Base-by-base conservation (phyloP, 805 yeast genomes). In the Priceomyces medius region DNA sequence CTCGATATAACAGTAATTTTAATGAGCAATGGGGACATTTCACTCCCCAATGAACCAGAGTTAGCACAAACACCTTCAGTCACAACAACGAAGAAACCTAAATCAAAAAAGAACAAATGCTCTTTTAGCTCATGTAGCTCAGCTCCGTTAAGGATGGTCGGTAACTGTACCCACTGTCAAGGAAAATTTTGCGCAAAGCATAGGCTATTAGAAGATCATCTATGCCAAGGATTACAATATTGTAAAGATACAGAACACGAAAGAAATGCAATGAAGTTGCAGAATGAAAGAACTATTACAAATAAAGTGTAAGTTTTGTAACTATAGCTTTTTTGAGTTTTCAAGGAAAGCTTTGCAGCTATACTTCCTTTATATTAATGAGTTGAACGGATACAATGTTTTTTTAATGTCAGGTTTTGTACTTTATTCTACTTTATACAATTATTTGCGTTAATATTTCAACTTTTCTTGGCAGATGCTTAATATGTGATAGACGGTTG, bases 121-220 rank as follows among this genome's bases (percentile, higher is more conserved):
- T 66, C 81, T 17, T 80, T 79, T 60, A 63, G 62, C 23, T 55
- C 68, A 20, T 88, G 96, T 64, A 69, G 75, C 16, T 73, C 83
- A n/a, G 68, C 78, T 9, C 87, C 90, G 0, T 65, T 77, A 37
- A 66, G 81, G 50, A 73, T 78, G 71, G 81, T 87, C 33, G 97
- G 97, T 36, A 89, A 83, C 59, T 88, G 97, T 62, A 76, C 81
- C 40, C 85, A 82, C 58, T 88, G 97, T 62, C 78, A 79, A 36
- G 95, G 95, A 34, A 84, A 83, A 55, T 88, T 80, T 62, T 88
- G 97, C 63, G 83, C 91, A 23, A 84, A 85, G 55, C 97, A 88
- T 66, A 76, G 97, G 42, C 71, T 88, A 42, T 71, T 89, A 66
- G 97, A 88, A 63, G 88, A 83, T 61, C 97, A 88, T 64, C 61